Percentiles rank a stretch among this genome's conserved stretches.
Conservation (phyloP, 1,284 basidiomycete species). For the Trametes pubescens region DNA sequence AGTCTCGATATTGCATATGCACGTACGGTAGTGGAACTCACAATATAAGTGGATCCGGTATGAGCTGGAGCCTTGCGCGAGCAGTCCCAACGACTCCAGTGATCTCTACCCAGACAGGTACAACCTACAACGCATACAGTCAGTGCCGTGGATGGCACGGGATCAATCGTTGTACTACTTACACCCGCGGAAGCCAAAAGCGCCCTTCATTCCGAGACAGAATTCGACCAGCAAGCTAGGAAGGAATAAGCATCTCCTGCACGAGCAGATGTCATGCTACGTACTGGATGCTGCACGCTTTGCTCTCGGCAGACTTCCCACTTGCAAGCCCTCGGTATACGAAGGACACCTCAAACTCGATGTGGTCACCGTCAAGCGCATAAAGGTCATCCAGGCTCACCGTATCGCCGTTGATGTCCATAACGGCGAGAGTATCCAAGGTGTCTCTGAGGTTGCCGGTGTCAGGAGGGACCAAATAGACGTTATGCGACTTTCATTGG, state of each 20-base stretch:
- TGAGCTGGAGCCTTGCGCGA: constrained; percentile 81
- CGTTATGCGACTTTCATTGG: constrained; percentile 47
- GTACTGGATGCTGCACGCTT: constrained; percentile 67
- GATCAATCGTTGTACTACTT: constrained; percentile 31
- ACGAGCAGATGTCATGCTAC: neutral
- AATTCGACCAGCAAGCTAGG: constrained; percentile 72
- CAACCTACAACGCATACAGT: constrained; percentile 40
- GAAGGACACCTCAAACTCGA: constrained; percentile 81
- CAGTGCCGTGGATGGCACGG: constrained; percentile 31
- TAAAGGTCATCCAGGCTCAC: constrained; percentile 38
- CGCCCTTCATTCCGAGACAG: constrained; percentile 63
- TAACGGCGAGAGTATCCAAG: constrained; percentile 28
- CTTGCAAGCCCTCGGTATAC: constrained; percentile 77
- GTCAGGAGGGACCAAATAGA: constrained; percentile 43
- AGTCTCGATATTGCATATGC: neutral
- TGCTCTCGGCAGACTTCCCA: constrained; percentile 46
- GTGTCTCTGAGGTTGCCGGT: constrained; percentile 7
- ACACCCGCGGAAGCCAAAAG: constrained; percentile 54
- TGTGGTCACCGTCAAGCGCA: constrained; percentile 41
- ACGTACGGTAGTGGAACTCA: constrained; percentile 47
- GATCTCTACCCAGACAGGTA: constrained; percentile 81
- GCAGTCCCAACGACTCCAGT: constrained; percentile 76
- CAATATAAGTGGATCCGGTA: constrained; percentile 78
- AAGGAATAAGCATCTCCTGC: no score
- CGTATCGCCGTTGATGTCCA: constrained; percentile 30